phyloP scores from a whole-genome alignment of 148 eudicot species.

The Pouteria glomerata region DNA sequence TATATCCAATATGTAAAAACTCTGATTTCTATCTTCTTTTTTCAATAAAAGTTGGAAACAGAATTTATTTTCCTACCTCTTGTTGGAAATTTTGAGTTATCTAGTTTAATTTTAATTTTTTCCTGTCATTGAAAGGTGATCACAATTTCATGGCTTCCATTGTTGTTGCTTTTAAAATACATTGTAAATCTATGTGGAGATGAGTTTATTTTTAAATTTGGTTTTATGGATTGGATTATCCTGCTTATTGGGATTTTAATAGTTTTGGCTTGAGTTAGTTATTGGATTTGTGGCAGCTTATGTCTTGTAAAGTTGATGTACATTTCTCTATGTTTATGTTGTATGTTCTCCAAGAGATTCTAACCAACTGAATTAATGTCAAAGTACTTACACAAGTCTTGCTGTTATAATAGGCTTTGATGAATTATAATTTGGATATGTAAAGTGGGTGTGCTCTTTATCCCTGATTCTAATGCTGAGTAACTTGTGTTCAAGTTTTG shows the following conservation, averaged over 20 bases:
- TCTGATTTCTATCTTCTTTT: neutral
- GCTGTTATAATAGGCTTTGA: neutral
- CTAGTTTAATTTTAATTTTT: neutral
- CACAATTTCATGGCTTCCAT: neutral
- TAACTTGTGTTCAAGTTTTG: neutral
- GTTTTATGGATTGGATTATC: neutral
- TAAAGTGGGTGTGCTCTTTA: neutral
- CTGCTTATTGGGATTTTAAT: neutral
- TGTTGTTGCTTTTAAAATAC: neutral
- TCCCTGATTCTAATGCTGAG: neutral
- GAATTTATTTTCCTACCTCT: neutral
- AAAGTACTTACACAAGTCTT: neutral
- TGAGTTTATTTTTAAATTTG: neutral
- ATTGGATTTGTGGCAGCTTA: constrained; percentile 3
- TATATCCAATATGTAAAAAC: too few species aligned
- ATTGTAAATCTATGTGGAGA: neutral
- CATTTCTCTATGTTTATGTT: neutral
- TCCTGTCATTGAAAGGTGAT: neutral
- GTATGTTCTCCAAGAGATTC: neutral
- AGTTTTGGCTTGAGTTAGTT: neutral
- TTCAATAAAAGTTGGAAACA: neutral
- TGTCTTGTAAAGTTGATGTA: neutral
- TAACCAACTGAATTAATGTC: neutral
- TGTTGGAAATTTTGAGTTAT: neutral
- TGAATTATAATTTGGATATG: neutral